Evolutionary conservation across 2,329 filamentous ascomycete species (phyloP), one percentile per base, ranked within the genome.

Genomic region (Neonectria coccinea): DNA sequence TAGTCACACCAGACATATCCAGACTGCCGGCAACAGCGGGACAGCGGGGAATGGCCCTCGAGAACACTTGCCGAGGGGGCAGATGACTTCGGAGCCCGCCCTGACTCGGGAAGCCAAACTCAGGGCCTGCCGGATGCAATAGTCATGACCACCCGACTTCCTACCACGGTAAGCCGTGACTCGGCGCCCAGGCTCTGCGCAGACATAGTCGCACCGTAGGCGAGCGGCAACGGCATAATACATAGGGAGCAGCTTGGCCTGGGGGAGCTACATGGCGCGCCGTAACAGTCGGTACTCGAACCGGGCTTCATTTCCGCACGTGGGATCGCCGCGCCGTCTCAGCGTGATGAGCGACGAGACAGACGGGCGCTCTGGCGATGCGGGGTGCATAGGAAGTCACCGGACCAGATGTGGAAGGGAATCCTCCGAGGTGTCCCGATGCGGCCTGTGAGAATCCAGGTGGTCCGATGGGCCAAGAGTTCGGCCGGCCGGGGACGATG

Each of bases 391-490:
- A 41, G 52, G 29, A 48, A 41, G 47, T 54, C 56, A 50, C 55
- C 68, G 58, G 69, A 69, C 69, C 68, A 42, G 60, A 69, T 62
- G 62, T 73, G 71, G 71, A 73, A 62, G 67, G 59, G 54, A 45
- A 62, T 58, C 64, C 60, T 73, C 71, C 71, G 71, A 65, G 44
- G n/a, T 69, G 55, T 66, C 71, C 71, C 56, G 72, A 73, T 67
- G 50, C 62, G 70, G 70, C 45, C 18, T 56, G 62, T 47, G 36
- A 29, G 45, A 25, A 25, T 51, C 62, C 45, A 36, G 51, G 53
- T 69, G 67, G 67, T 66, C 59, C 67, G 65, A 70, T 66, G 44
- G 36, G 53, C 50, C 57, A 63, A 61, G 55, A 65, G 20, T 27
- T 29, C 39, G 45, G 22, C 12, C 22, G n/a, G 25, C 47, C 36